Conservation (phyloP, 495 filamentous ascomycete species). For the Cladorrhinum samala region DNA sequence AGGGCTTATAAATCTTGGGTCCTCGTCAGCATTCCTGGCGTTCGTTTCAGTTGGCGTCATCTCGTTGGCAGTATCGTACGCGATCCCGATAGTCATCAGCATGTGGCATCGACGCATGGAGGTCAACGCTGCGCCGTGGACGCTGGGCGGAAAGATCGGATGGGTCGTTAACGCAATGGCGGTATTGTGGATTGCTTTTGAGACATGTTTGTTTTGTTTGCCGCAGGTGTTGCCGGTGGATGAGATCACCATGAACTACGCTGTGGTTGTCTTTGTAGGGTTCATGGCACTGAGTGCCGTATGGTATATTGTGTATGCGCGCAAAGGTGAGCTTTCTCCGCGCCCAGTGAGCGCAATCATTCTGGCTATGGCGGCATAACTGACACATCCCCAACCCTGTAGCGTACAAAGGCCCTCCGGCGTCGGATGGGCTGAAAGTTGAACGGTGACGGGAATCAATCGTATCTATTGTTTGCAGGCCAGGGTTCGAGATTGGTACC, state of each 20-base stretch:
- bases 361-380: background rate
- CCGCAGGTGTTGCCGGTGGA: slow-evolving; percentile 51
- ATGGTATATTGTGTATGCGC: slow-evolving; percentile 66
- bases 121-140: slow-evolving; percentile 48
- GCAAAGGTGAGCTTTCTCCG: slow-evolving; percentile 36
- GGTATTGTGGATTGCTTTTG: slow-evolving; percentile 49
- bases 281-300: slow-evolving; percentile 48
- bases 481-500: too few species aligned
- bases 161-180: slow-evolving; percentile 49
- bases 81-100: slow-evolving; percentile 50
- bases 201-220: slow-evolving; percentile 56
- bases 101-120: slow-evolving; percentile 31
- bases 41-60: slow-evolving; percentile 61
- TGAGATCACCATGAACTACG: slow-evolving; percentile 54
- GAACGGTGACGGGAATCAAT: background rate
- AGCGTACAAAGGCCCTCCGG: slow-evolving; percentile 23
- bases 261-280: slow-evolving; percentile 51
- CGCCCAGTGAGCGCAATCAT: too few species aligned
- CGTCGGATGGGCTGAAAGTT: slow-evolving; percentile 18
- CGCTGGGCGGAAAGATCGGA: slow-evolving; percentile 45
- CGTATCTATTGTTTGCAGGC: too few species aligned
- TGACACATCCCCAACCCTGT: too few species aligned
- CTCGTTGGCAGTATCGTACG: slow-evolving; percentile 58
- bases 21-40: slow-evolving; percentile 54
- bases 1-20: slow-evolving; percentile 54